Evolutionary conservation across 306 rosid species (phyloP).

Genomic region (Aeschynomene evenia): DNA sequence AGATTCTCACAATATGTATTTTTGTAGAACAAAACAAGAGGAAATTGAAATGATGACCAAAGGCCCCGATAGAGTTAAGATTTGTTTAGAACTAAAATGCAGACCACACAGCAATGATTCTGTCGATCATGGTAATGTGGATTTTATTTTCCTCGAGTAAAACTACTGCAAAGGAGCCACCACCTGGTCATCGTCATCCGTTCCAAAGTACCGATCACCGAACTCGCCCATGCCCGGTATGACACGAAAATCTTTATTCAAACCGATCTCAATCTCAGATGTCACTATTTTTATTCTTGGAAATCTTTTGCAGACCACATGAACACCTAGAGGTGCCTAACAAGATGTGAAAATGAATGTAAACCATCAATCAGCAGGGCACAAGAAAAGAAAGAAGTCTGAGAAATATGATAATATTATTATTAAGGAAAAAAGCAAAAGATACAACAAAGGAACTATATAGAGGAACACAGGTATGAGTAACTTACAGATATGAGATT

Average conservation of each 20-base stretch:
- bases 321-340: constrained; percentile 98
- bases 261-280: constrained; percentile 88
- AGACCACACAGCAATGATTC: constrained; percentile 28
- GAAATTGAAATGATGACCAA: background rate
- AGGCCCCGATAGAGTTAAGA: constrained; percentile 41
- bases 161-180: constrained; percentile 44
- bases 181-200: constrained; percentile 74
- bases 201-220: constrained; percentile 96
- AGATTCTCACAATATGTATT: constrained; percentile 2
- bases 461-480: constrained; percentile 3
- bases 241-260: constrained; percentile 87
- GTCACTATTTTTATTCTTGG: constrained; percentile 97
- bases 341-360: background rate
- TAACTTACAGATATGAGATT: constrained; percentile 96
- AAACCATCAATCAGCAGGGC: background rate
- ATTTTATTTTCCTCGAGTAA: background rate
- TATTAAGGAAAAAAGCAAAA: background rate
- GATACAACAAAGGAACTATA: background rate
- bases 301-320: constrained; percentile 84
- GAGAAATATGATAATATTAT: background rate
- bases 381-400: background rate
- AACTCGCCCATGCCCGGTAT: constrained; percentile 99
- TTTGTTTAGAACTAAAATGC: constrained; percentile 31
- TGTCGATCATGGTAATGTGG: constrained; percentile 24
- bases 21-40: constrained; percentile 6